phyloP scores from a whole-genome alignment of 2,329 filamentous ascomycete genomes.

The Mycosphaerella sp. region DNA sequence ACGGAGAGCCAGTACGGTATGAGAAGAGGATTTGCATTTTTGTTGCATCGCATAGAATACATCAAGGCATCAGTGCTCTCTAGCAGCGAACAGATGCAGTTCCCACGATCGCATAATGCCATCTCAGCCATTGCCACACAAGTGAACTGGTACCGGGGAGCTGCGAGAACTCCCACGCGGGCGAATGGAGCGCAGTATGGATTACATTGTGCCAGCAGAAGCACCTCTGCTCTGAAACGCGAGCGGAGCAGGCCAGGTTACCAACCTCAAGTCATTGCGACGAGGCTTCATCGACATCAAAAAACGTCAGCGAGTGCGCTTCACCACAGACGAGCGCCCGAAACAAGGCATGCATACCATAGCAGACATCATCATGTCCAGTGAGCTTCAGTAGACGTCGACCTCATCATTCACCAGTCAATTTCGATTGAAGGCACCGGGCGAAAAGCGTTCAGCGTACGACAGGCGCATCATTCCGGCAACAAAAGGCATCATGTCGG shows the following conservation, averaged over 20 bases:
- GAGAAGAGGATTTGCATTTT: not conserved
- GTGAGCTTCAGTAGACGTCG: slow-evolving; percentile 1
- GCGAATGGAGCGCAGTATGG: not conserved
- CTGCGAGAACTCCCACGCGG: not conserved
- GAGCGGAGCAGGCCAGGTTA: not conserved
- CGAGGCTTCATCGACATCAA: slow-evolving; percentile 1
- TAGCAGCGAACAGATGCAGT: not conserved
- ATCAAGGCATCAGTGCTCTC: not conserved
- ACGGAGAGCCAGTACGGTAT: not conserved
- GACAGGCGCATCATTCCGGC: slow-evolving; percentile 11
- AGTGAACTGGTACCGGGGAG: not conserved
- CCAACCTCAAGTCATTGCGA: not conserved
- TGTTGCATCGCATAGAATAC: not conserved
- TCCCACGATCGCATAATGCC: not conserved
- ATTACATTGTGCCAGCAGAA: not conserved
- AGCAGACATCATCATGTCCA: slow-evolving; percentile 3
- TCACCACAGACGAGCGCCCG: slow-evolving; percentile 4
- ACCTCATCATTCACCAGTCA: slow-evolving; percentile 7
- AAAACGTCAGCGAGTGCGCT: not conserved
- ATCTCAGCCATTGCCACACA: not conserved
- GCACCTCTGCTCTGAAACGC: not conserved
- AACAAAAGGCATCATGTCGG: slow-evolving; percentile 7
- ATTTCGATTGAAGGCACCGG: slow-evolving; percentile 5
- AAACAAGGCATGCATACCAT: slow-evolving; percentile 5
- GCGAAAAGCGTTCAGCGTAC: slow-evolving; percentile 9